Percentiles rank a stretch among this genome's conserved stretches.
These are phyloP conservation scores for Cyclotella choctawhatcheeana DNA, from an alignment of 108 stramenopile genomes.

Conservation along the genomic window DNA sequence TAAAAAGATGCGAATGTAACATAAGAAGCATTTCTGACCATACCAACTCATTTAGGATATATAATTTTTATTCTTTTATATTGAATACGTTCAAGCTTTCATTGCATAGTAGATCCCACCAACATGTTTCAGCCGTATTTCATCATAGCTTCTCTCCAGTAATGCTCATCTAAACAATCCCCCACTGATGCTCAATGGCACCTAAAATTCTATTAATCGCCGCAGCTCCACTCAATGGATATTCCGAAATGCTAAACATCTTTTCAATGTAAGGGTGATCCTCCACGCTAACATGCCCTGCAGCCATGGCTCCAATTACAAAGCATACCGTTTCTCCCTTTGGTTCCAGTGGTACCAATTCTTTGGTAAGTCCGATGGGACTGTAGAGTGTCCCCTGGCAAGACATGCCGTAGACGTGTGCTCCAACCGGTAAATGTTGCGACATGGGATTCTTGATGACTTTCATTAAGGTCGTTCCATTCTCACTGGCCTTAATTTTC, in stretches of 20 bases:
- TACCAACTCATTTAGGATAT: no score
- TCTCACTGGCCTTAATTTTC: constrained; percentile 96
- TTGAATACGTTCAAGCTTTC: no score
- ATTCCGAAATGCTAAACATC: constrained; percentile 93
- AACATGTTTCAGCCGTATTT: background rate
- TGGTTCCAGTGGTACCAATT: constrained; percentile 69
- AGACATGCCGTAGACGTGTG: constrained; percentile 86
- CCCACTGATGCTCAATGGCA: constrained; percentile 95
- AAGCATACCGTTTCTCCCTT: constrained; percentile 80
- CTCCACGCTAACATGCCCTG: constrained; percentile 90
- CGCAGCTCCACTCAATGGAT: constrained; percentile 94
- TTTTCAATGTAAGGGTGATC: constrained; percentile 97
- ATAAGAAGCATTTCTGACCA: no score
- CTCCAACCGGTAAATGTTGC: constrained; percentile 94
- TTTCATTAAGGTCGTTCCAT: constrained; percentile 92
- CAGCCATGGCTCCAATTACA: constrained; percentile 96
- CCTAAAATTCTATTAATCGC: constrained; percentile 91
- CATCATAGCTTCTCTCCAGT: background rate
- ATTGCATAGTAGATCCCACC: no score
- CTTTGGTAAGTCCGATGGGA: constrained; percentile 82
- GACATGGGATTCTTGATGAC: constrained; percentile 98
- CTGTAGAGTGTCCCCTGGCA: constrained; percentile 87
- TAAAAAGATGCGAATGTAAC: no score
- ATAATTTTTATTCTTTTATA: no score
- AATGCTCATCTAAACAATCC: constrained; percentile 74